These are phyloP conservation scores for Chrysanthemum seticuspe DNA, from an alignment of 129 eudicot species.

Conservation along the genomic window DNA sequence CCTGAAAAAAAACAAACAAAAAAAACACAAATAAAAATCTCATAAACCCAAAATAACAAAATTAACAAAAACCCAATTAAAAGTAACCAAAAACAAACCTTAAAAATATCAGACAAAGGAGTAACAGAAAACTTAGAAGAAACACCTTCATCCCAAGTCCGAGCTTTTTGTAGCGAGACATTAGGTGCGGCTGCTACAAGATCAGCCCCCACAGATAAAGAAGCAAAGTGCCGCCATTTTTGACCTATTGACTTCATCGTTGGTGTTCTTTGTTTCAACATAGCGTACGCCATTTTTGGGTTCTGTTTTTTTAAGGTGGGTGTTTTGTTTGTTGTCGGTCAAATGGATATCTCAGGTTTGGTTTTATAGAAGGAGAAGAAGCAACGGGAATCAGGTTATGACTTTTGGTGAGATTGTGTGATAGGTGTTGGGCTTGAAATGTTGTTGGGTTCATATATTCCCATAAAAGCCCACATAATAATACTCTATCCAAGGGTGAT, in stretches of 20 bases:
- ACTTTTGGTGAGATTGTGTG: background rate
- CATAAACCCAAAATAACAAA: slow-evolving; percentile 15
- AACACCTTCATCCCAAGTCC: slow-evolving; percentile 94
- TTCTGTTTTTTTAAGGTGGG: background rate
- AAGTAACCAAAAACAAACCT: slow-evolving; percentile 41
- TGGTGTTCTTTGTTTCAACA: slow-evolving; percentile 46
- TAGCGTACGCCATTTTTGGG: slow-evolving; percentile 44
- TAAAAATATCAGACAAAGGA: slow-evolving; percentile 70
- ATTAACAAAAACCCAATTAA: background rate
- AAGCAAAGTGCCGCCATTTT: slow-evolving; percentile 57
- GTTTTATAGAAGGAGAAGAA: no score
- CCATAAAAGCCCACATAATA: no score
- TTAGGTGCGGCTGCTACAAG: slow-evolving; percentile 73
- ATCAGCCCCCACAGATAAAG: slow-evolving; percentile 78
- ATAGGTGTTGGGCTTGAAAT: no score
- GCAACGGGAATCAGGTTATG: background rate
- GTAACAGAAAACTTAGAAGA: slow-evolving; percentile 84
- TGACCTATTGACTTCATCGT: slow-evolving; percentile 38
- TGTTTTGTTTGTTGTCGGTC: no score
- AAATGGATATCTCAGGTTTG: no score
- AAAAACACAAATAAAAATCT: background rate
- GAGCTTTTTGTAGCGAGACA: slow-evolving; percentile 93
- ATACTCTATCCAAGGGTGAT: no score
- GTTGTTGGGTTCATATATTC: no score
- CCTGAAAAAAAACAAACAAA: slow-evolving; percentile 46